A percentile compares a stretch with the other conserved stretches of the same genome.
Evolutionary conservation across 1,139 yeast species (phyloP).

Genomic region (Kodamaea derodonti): DNA sequence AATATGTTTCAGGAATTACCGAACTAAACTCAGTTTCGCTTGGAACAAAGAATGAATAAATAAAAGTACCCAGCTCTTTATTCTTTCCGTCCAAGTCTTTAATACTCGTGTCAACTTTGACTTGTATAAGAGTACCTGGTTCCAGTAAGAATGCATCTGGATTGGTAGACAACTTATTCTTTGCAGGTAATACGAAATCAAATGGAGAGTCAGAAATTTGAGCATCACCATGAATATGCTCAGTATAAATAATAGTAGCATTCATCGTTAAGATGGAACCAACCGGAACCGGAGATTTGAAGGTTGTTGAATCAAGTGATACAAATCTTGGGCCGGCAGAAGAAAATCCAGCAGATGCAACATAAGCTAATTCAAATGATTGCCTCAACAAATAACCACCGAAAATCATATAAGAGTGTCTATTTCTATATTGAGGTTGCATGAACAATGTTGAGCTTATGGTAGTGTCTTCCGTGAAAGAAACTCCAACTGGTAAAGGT

Average conservation of each 20-base stretch:
- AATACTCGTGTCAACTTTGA: conserved; percentile 79
- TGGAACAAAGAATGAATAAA: conserved; percentile 84
- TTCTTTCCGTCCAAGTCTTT: conserved; percentile 60
- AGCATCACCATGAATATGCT: conserved; percentile 46
- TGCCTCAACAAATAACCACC: conserved; percentile 92
- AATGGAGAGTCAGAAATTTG: conserved; percentile 36
- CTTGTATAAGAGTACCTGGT: conserved; percentile 88
- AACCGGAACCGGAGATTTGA: conserved; percentile 91
- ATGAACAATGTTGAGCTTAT: conserved; percentile 76
- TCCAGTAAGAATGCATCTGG: conserved; percentile 60
- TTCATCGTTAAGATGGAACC: conserved; percentile 82
- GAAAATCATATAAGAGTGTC: conserved; percentile 90
- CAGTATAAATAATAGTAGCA: conserved; percentile 82
- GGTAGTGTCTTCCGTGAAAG: conserved; percentile 68
- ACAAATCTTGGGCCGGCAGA: conserved; percentile 83
- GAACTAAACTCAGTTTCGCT: conserved; percentile 51
- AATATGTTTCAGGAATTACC: conserved; percentile 81
- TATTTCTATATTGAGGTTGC: conserved; percentile 95
- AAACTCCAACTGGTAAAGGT: conserved; percentile 34
- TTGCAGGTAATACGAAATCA: conserved; percentile 52
- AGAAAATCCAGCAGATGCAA: conserved; percentile 86
- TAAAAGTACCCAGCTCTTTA: conserved; percentile 80
- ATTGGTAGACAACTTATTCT: conserved; percentile 50
- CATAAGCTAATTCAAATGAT: conserved; percentile 88
- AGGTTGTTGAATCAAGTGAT: conserved; percentile 85